Evolutionary conservation across 306 rosid genomes (phyloP).

Genomic region (Cicer chorassanicum): DNA sequence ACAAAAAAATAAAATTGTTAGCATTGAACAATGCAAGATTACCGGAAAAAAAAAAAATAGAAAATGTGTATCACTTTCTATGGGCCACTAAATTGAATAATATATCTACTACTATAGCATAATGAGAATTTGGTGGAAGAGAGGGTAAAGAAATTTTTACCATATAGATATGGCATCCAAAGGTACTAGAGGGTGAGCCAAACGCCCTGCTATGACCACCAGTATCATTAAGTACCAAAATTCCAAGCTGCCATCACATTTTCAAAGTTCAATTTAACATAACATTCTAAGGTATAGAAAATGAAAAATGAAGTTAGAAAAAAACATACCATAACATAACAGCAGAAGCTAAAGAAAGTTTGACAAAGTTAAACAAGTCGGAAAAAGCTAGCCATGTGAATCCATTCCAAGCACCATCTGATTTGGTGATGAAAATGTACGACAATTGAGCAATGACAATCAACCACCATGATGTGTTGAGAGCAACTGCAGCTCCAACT

Average conservation of each 20-base stretch:
- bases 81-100: neutral
- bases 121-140: neutral
- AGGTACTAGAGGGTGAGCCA: constrained; percentile 63
- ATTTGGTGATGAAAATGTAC: constrained; percentile 67
- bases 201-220: constrained; percentile 72
- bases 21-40: no score
- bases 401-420: constrained; percentile 89
- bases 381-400: constrained; percentile 74
- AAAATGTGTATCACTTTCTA: no score
- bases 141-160: constrained; percentile 46
- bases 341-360: constrained; percentile 83
- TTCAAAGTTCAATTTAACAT: constrained; percentile 17
- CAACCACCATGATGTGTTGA: constrained; percentile 76
- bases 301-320: constrained; percentile 1
- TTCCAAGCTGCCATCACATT: constrained; percentile 71
- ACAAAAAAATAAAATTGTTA: no score
- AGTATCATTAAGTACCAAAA: constrained; percentile 86
- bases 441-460: constrained; percentile 52
- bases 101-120: neutral
- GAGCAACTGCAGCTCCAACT: constrained; percentile 67
- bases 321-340: constrained; percentile 70
- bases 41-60: no score
- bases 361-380: constrained; percentile 65
- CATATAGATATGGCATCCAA: constrained; percentile 80
- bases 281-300: no score